phyloP scores from a whole-genome alignment of 2,329 filamentous ascomycete genomes.

The Exophiala lecanii-corni region DNA sequence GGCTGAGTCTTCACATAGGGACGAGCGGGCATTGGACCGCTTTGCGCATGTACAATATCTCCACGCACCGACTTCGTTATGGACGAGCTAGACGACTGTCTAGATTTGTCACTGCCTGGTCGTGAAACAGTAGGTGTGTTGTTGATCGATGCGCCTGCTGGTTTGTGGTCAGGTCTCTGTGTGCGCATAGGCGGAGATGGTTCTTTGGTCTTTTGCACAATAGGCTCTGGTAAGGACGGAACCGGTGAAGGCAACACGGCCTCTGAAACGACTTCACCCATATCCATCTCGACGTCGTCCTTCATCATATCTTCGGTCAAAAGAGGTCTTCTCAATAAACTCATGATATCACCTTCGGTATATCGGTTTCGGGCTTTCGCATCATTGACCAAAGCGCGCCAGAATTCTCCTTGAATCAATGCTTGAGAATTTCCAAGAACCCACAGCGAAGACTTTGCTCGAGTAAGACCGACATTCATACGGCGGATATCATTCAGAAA shows the following conservation, averaged over 20 bases:
- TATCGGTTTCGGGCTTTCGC: conserved; percentile 70
- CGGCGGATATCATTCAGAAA: conserved; percentile 97
- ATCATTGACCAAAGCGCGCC: conserved; percentile 80
- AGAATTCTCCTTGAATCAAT: conserved; percentile 81
- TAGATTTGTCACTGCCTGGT: conserved; percentile 25
- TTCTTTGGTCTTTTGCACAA: too few relatives aligned
- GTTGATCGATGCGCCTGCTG: too few relatives aligned
- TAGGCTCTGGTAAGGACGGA: not conserved
- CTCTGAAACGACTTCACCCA: conserved; percentile 6
- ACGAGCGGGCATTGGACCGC: not conserved
- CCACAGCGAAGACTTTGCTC: conserved; percentile 95
- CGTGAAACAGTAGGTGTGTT: conserved; percentile 10
- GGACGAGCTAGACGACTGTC: conserved; percentile 31
- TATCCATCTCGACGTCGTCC: conserved; percentile 43
- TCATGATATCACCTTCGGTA: conserved; percentile 61
- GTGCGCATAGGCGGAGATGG: conserved; percentile 1
- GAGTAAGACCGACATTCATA: conserved; percentile 98
- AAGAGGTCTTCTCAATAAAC: conserved; percentile 52
- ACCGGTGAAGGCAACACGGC: too few relatives aligned
- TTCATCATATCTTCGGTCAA: conserved; percentile 38
- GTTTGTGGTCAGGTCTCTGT: not conserved
- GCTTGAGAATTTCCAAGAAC: conserved; percentile 89
- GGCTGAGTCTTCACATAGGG: not conserved
- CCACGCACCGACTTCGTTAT: conserved; percentile 10
- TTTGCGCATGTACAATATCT: conserved; percentile 5